phyloP scores from a whole-genome alignment of 768 basidiomycete genomes.

The Lentinula boryana region DNA sequence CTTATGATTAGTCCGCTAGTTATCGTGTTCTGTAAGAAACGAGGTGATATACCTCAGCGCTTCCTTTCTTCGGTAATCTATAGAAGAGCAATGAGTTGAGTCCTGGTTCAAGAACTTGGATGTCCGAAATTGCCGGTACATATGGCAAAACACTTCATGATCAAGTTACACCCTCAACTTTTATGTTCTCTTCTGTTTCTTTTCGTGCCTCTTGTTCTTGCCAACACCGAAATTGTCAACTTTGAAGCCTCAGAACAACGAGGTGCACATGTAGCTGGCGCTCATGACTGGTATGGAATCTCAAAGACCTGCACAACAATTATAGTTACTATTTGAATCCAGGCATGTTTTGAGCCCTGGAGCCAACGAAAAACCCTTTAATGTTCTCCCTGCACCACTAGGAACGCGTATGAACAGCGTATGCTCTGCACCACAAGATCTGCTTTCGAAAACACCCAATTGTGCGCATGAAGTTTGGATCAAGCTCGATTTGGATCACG shows the following conservation, averaged over 20 bases:
- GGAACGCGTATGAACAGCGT: slow-evolving; percentile 24
- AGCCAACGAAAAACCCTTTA: slow-evolving; percentile 1
- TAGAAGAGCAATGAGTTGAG: too few relatives aligned
- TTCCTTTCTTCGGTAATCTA: too few relatives aligned
- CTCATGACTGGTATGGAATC: background rate
- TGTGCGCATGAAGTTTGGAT: slow-evolving; percentile 30
- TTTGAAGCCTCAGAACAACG: slow-evolving; percentile 1
- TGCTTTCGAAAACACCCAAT: background rate
- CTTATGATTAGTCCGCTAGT: too few relatives aligned
- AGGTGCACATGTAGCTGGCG: background rate
- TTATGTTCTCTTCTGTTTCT: background rate
- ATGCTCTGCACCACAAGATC: slow-evolving; percentile 19
- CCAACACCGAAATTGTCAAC: slow-evolving; percentile 5
- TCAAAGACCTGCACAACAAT: background rate
- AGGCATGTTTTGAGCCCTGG: background rate
- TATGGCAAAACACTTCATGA: background rate
- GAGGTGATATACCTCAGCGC: too few relatives aligned
- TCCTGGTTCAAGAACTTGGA: too few relatives aligned
- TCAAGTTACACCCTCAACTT: background rate
- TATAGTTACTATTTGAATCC: background rate
- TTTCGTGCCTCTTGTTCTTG: background rate
- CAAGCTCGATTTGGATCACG: slow-evolving; percentile 24
- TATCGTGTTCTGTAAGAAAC: too few relatives aligned
- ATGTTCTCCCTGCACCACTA: slow-evolving; percentile 22
- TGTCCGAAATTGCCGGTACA: background rate